Conservation (phyloP, 2,329 filamentous ascomycete genomes). For the Neonectria neomacrospora region DNA sequence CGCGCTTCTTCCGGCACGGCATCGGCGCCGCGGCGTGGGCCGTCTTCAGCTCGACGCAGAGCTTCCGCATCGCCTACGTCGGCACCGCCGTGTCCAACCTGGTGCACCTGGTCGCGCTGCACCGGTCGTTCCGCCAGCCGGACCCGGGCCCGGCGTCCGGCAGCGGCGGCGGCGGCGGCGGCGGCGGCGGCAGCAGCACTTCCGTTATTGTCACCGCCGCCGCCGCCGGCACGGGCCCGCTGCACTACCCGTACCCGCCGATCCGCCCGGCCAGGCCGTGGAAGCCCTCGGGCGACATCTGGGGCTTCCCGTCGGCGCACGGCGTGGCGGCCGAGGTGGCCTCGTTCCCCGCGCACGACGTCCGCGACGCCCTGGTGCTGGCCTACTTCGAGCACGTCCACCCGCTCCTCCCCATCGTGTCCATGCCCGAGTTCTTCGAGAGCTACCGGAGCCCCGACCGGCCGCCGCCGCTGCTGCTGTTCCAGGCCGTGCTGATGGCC, state of each 20-base stretch:
- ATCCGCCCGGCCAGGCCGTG: slow-evolving; percentile 40
- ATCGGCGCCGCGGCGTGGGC: slow-evolving; percentile 41
- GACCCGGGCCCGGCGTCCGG: slow-evolving; percentile 31
- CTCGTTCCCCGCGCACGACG: slow-evolving; percentile 41
- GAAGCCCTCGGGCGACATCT: slow-evolving; percentile 36
- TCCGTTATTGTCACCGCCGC: slow-evolving; percentile 23
- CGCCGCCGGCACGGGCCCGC: slow-evolving; percentile 8
- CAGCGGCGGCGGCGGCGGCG: slow-evolving; percentile 31
- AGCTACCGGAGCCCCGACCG: slow-evolving; percentile 37
- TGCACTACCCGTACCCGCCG: slow-evolving; percentile 42
- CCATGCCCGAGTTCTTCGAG: slow-evolving; percentile 40
- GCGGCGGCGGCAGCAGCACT: slow-evolving; percentile 31
- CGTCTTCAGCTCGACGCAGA: slow-evolving; percentile 39
- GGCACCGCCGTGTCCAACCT: slow-evolving; percentile 42
- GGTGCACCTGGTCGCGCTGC: slow-evolving; percentile 38
- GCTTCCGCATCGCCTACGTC: slow-evolving; percentile 43
- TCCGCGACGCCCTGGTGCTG: slow-evolving; percentile 37
- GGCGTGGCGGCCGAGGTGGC: slow-evolving; percentile 38
- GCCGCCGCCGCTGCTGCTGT: slow-evolving; percentile 34
- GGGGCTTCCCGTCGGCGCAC: slow-evolving; percentile 37
- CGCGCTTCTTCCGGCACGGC: slow-evolving; percentile 41
- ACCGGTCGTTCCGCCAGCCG: slow-evolving; percentile 39
- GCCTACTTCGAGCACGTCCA: slow-evolving; percentile 43
- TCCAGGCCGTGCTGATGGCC: slow-evolving; percentile 42
- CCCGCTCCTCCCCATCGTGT: slow-evolving; percentile 39